phyloP scores from a whole-genome alignment of 495 filamentous ascomycete species.

The Trichocladium uniseriatum region DNA sequence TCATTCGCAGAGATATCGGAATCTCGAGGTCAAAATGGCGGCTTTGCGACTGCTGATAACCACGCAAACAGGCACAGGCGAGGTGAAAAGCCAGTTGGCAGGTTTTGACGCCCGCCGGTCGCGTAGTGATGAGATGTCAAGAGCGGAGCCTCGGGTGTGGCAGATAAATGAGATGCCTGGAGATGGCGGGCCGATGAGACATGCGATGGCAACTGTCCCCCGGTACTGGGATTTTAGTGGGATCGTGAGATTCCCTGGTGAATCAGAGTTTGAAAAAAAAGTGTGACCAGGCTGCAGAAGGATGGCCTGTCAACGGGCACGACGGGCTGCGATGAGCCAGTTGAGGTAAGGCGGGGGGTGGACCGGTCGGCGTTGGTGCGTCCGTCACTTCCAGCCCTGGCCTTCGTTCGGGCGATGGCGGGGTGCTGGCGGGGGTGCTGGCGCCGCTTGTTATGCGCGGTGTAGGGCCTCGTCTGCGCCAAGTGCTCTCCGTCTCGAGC shows the following conservation, averaged over 20 bases:
- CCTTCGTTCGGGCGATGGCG: constrained; percentile 4
- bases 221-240: background rate
- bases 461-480: background rate
- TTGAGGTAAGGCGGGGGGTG: constrained; percentile 16
- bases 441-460: background rate
- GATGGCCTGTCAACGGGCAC: background rate
- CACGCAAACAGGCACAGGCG: background rate
- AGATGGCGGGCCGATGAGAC: constrained; percentile 10
- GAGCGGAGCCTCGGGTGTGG: constrained; percentile 10
- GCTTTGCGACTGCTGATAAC: background rate
- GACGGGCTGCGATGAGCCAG: constrained; percentile 21
- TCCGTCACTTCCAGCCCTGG: constrained; percentile 16
- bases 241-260: constrained; percentile 16
- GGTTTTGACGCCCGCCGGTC: too few relatives aligned
- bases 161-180: constrained; percentile 17
- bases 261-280: constrained; percentile 20
- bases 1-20: constrained; percentile 19
- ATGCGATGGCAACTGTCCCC: constrained; percentile 5
- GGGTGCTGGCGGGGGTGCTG: background rate
- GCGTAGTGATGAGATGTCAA: background rate
- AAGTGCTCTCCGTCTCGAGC: background rate
- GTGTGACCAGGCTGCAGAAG: constrained; percentile 30
- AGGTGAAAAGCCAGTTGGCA: too few relatives aligned
- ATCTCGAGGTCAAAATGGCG: too few relatives aligned
- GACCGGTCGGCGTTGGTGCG: constrained; percentile 17